Percentiles rank a stretch among this genome's conserved stretches.
Evolutionary conservation across 2,329 filamentous ascomycete genomes (phyloP).

Genomic region (Beauveria caledonica): DNA sequence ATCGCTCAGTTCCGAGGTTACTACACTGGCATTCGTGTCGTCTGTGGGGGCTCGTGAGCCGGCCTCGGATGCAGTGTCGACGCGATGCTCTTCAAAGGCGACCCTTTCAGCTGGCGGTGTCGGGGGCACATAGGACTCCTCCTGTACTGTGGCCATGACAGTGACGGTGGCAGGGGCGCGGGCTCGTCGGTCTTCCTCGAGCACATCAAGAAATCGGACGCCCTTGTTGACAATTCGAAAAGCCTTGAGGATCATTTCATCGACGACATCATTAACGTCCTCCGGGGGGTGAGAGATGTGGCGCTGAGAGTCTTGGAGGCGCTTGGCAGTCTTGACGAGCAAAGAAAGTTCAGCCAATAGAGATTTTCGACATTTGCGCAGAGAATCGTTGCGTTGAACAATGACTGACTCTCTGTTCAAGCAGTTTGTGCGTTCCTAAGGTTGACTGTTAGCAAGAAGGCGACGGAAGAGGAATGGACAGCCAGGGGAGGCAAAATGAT

Average conservation of each 20-base stretch:
- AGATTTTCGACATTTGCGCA: slow-evolving; percentile 77
- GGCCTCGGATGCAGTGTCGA: slow-evolving; percentile 27
- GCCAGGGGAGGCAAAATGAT: not conserved
- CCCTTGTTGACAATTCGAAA: slow-evolving; percentile 91
- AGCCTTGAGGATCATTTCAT: slow-evolving; percentile 87
- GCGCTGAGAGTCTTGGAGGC: slow-evolving; percentile 65
- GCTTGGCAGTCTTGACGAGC: slow-evolving; percentile 82
- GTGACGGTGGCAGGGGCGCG: slow-evolving; percentile 46
- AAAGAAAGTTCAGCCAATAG: slow-evolving; percentile 83
- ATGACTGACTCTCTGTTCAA: slow-evolving; percentile 71
- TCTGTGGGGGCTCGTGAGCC: slow-evolving; percentile 30
- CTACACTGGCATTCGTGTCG: slow-evolving; percentile 25
- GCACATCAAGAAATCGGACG: slow-evolving; percentile 80
- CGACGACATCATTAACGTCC: slow-evolving; percentile 67
- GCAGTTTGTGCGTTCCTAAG: slow-evolving; percentile 78
- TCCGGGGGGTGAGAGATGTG: slow-evolving; percentile 39
- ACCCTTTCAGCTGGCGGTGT: slow-evolving; percentile 55
- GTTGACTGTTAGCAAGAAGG: not conserved
- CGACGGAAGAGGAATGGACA: not conserved
- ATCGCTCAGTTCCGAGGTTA: slow-evolving; percentile 29
- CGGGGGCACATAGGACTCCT: slow-evolving; percentile 50
- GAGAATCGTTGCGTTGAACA: slow-evolving; percentile 64
- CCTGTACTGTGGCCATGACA: slow-evolving; percentile 51
- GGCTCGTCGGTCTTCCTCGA: slow-evolving; percentile 55
- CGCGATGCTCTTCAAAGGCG: slow-evolving; percentile 35